Evolutionary conservation across 1,139 yeast genomes (phyloP).

Genomic region (Kluyveromyces sp.): DNA sequence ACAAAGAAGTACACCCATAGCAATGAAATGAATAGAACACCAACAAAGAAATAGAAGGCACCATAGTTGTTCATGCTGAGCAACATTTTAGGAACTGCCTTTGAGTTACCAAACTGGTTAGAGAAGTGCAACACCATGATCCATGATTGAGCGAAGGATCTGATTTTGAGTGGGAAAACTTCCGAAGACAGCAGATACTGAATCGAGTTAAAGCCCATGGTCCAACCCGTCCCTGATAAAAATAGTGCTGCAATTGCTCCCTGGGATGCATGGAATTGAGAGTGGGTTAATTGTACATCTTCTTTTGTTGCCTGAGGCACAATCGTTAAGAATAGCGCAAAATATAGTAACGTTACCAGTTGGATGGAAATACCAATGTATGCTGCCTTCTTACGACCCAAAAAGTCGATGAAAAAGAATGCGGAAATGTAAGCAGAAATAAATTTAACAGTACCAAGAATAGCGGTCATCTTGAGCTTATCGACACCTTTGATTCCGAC

Average conservation of each 20-base stretch:
- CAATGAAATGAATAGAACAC: conserved; percentile 35
- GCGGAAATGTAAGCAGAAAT: conserved; percentile 40
- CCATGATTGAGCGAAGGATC: conserved; percentile 40
- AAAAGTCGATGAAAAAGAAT: conserved; percentile 39
- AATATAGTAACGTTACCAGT: conserved; percentile 1
- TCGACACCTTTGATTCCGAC: conserved; percentile 2
- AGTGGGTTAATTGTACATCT: conserved; percentile 33
- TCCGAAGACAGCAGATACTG: conserved; percentile 37
- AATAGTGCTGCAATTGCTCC: conserved; percentile 45
- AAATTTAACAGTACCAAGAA: conserved; percentile 37
- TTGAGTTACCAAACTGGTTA: conserved; percentile 44
- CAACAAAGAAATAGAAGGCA: conserved; percentile 41
- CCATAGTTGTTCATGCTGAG: conserved; percentile 39
- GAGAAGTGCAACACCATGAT: conserved; percentile 44
- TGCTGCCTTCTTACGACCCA: conserved; percentile 44
- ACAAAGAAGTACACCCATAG: conserved; percentile 35
- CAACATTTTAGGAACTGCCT: conserved; percentile 39
- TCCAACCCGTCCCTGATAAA: conserved; percentile 33
- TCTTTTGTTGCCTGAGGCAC: conserved; percentile 22
- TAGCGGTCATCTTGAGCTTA: conserved; percentile 4
- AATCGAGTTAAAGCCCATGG: conserved; percentile 31
- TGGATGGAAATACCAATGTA: conserved; percentile 38
- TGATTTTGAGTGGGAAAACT: conserved; percentile 38
- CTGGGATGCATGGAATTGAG: conserved; percentile 38
- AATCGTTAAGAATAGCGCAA: conserved; percentile 35